Evolutionary conservation across 106 monocot genomes (phyloP), one percentile per base, ranked within the genome.

Genomic region (Ottelia alismoides): DNA sequence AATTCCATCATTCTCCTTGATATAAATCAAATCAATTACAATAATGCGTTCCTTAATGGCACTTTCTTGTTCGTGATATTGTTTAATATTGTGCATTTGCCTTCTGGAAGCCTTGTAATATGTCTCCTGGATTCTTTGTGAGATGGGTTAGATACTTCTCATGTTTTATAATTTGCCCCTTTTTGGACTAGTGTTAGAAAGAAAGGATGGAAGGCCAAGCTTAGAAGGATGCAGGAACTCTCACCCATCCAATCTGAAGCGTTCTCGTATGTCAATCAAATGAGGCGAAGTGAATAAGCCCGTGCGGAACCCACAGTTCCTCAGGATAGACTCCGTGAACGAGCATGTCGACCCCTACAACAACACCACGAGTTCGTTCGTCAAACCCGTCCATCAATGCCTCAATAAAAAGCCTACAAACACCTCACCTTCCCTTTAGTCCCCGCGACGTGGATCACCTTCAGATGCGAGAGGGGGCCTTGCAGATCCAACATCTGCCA

Each of bases 221-320:
- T n/a, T n/a, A 43, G 16, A 43, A 6, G 16, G 40, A 43, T 16
- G 40, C 16, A 16, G 40, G 40, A 43, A 43, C 40, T 43, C 72
- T 51, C 62, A 98, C 96, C 96, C 89, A 58, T 89, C 72, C 22
- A 89, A 56, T 46, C 71, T 67, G 49, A 89, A 98, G 17, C 96
- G 55, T 58, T 98, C 96, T 6, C 96, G 70, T 14, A 89, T 64
- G 52, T 98, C 96, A 59, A 98, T 85, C 45, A 98, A 57, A 48
- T 98, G 96, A 51, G 96, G 89, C 4, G 89, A 89, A 3, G 89
- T 89, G 65, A 89, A 98, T 5, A 98, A 63, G 4, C 89, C 96
- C 7, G 96, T 98, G 47, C 77, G 81, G 20, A 85, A 70, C 18
- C 89, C 85, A 45, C 89, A 98, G 31, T 52, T 61, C 22, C 96